These are phyloP conservation scores for Aspergillus fructus DNA, from an alignment of 2,329 filamentous ascomycete species.

Conservation along the genomic window DNA sequence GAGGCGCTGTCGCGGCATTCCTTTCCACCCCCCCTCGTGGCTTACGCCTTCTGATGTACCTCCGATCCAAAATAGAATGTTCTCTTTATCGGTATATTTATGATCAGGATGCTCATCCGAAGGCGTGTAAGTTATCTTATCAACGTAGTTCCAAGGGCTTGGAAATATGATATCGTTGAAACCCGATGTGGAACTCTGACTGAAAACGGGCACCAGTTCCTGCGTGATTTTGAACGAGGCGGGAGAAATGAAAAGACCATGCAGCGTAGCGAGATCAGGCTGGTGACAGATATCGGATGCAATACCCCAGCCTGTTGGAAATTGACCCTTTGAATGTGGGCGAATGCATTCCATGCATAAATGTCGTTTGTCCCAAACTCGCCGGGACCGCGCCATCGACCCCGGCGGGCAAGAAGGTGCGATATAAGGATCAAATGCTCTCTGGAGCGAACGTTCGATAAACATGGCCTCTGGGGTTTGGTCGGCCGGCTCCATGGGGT, in stretches of 20 bases:
- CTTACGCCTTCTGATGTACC: slow-evolving; percentile 58
- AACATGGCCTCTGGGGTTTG: slow-evolving; percentile 38
- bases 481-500: slow-evolving; percentile 34
- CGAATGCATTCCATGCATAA: slow-evolving; percentile 64
- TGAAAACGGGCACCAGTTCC: slow-evolving; percentile 72
- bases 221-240: slow-evolving; percentile 62
- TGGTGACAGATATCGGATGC: slow-evolving; percentile 72
- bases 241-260: slow-evolving; percentile 70
- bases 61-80: slow-evolving; percentile 74
- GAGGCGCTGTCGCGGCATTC: slow-evolving; percentile 68
- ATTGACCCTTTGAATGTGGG: slow-evolving; percentile 66
- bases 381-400: slow-evolving; percentile 59
- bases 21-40: slow-evolving; percentile 60
- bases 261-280: slow-evolving; percentile 70
- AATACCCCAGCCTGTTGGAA: slow-evolving; percentile 64
- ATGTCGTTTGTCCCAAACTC: slow-evolving; percentile 63
- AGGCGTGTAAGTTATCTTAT: slow-evolving; percentile 55
- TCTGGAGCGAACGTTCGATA: slow-evolving; percentile 40
- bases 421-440: slow-evolving; percentile 43
- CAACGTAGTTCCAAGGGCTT: slow-evolving; percentile 60
- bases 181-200: slow-evolving; percentile 67
- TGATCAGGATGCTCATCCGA: slow-evolving; percentile 52
- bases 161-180: slow-evolving; percentile 79
- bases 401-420: slow-evolving; percentile 61
- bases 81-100: slow-evolving; percentile 61